Evolutionary conservation across 192 early-diverging fungal genomes (phyloP), one percentile per base, ranked within the genome.

Genomic region (Coemansia sp.): DNA sequence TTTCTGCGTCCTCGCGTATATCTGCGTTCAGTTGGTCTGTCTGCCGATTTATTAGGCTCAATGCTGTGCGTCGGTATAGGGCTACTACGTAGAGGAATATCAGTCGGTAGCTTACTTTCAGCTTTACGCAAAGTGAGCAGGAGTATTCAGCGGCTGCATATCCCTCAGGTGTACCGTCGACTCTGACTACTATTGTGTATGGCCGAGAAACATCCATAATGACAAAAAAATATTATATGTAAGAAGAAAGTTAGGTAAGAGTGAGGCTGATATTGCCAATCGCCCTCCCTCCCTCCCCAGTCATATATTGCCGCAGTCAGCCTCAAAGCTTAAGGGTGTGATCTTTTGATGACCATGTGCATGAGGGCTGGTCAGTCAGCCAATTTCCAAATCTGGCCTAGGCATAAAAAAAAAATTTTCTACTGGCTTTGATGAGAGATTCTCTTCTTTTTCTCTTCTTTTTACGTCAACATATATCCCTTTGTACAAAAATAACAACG

Each of bases 71-170:
- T 16, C 75, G 66, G 66, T 80, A 85, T 33, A 85, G 67, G 4
- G 83, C 83, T 10, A 85, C 83, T 2, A 80, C 83, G 43, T 75
- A 85, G 41, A 85, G 73, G 29, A 85, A 78, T 33, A 85, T 72
- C 31, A 85, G 73, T 5, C 83, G 78, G 55, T 75, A 85, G n/a
- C 70, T 75, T 29, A 80, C 78, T 57, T 78, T 80, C 42, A 85
- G 70, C 75, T 85, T 85, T 2, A 80, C 43, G 60, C 83, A 85
- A 62, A 85, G 65, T 8, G 75, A 62, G 59, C 78, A 76, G 1
- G 83, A 75, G n/a, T 85, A 85, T 18, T 85, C 83, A 22, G 83
- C 83, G 2, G 83, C 83, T 27, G 83, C 83, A 55, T 63, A 68
- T 3, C 83, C 83, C 27, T 85, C 83, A 52, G 68, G 71, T 7